phyloP scores from a whole-genome alignment of 179 eudicot genomes.

The Gypsophila paniculata region DNA sequence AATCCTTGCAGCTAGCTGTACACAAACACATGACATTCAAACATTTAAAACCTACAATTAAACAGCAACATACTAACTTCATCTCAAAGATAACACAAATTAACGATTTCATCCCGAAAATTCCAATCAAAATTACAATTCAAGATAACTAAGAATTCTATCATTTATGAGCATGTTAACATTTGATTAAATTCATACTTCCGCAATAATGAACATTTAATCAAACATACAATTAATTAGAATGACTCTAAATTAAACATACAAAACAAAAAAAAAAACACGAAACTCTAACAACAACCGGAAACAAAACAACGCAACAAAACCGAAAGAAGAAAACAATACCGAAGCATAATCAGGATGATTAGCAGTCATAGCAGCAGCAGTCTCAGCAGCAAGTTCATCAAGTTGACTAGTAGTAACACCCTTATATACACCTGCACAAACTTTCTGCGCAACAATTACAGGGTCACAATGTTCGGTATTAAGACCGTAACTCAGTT shows the following conservation, averaged over 20 bases:
- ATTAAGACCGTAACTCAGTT: slow-evolving; percentile 76
- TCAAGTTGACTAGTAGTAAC: slow-evolving; percentile 88
- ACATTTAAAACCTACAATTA: background rate
- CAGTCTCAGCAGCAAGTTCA: slow-evolving; percentile 95
- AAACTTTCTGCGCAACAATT: slow-evolving; percentile 79
- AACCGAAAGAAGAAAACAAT: slow-evolving; percentile 10
- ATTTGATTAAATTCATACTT: no score
- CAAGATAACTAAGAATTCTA: no score
- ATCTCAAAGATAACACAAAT: background rate
- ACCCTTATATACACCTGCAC: slow-evolving; percentile 89
- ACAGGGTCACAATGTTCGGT: slow-evolving; percentile 80
- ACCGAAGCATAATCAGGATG: slow-evolving; percentile 97
- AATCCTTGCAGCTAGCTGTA: slow-evolving; percentile 92
- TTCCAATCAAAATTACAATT: no score
- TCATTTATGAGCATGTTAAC: no score
- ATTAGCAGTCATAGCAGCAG: slow-evolving; percentile 85
- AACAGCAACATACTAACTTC: background rate
- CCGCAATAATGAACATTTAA: no score
- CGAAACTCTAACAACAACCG: no score
- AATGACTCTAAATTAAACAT: no score
- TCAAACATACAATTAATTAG: no score
- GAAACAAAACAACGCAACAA: background rate
- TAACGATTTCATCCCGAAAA: no score
- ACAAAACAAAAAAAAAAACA: no score
- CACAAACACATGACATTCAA: background rate